These are phyloP conservation scores for Gamarada debralockiae DNA, from an alignment of 495 filamentous ascomycete species.

Conservation along the genomic window DNA sequence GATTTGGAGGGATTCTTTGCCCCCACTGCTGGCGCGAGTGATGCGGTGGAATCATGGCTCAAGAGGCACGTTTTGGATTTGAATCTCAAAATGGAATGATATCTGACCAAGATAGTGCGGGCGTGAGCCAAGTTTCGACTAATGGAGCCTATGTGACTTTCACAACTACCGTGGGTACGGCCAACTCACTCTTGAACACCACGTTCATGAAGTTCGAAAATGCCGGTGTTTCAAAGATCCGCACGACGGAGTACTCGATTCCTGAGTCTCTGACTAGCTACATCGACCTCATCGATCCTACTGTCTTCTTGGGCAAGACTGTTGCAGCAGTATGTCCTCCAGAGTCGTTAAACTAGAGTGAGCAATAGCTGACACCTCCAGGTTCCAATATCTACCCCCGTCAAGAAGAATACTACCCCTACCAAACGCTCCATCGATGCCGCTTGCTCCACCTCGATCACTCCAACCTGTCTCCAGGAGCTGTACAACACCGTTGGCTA, in stretches of 20 bases:
- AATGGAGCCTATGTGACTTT: constrained; percentile 47
- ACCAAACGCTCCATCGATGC: constrained; percentile 24
- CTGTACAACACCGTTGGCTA: constrained; percentile 56
- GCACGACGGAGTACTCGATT: constrained; percentile 62
- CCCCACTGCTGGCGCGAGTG: constrained; percentile 38
- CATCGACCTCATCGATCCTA: constrained; percentile 58
- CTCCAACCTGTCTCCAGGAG: constrained; percentile 54
- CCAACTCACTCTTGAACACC: constrained; percentile 46
- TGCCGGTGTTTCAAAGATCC: constrained; percentile 34
- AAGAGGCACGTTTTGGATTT: constrained; percentile 13
- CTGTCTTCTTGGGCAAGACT: constrained; percentile 52
- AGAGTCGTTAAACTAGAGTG: background rate
- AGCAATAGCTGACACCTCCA: background rate
- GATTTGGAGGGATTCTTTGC: constrained; percentile 51
- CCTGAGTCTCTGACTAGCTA: constrained; percentile 47
- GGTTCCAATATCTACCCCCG: constrained; percentile 14
- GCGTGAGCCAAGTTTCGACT: constrained; percentile 40
- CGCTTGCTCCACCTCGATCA: constrained; percentile 48
- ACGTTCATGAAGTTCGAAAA: constrained; percentile 39
- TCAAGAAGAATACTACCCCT: constrained; percentile 16
- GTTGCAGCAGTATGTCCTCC: constrained; percentile 8
- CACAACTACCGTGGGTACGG: constrained; percentile 40
- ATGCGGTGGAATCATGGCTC: constrained; percentile 46
- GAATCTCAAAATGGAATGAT: background rate
- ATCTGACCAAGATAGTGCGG: constrained; percentile 24